Conservation (phyloP, 345 rosid species). For the Conringia planisiliqua region DNA sequence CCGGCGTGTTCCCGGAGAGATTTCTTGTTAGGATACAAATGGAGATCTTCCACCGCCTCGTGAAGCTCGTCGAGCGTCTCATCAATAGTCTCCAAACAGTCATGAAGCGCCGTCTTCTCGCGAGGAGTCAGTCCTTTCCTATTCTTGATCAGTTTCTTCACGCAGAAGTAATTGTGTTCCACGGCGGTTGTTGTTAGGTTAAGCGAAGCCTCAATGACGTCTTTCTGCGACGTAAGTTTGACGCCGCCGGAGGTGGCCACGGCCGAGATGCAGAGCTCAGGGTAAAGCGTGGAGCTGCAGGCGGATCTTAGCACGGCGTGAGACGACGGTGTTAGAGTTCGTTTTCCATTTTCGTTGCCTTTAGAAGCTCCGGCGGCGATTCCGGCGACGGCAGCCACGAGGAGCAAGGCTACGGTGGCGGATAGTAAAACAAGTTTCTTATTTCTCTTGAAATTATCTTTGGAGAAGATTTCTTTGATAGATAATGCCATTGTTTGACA, state of each 20-base stretch:
- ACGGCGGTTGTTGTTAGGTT: slow-evolving; percentile 51
- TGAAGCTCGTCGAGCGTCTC: slow-evolving; percentile 78
- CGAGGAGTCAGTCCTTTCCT: slow-evolving; percentile 43
- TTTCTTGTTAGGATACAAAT: slow-evolving; percentile 58
- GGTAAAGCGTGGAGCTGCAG: slow-evolving; percentile 59
- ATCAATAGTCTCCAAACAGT: slow-evolving; percentile 82
- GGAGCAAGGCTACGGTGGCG: slow-evolving; percentile 12
- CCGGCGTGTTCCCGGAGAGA: slow-evolving; percentile 64
- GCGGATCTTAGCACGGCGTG: slow-evolving; percentile 62
- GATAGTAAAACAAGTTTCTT: slow-evolving; percentile 25
- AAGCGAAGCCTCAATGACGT: slow-evolving; percentile 50
- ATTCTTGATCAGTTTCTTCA: slow-evolving; percentile 36
- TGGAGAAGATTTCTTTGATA: slow-evolving; percentile 23
- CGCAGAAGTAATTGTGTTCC: slow-evolving; percentile 43
- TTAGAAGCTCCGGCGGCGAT: slow-evolving; percentile 31
- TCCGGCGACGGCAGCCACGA: slow-evolving; percentile 25
- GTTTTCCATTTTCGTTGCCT: slow-evolving; percentile 4
- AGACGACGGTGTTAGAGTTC: slow-evolving; percentile 35
- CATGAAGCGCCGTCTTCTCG: slow-evolving; percentile 76
- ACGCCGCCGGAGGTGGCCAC: slow-evolving; percentile 34
- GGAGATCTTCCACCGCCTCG: slow-evolving; percentile 53
- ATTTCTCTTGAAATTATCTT: slow-evolving; percentile 20
- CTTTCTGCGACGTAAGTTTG: slow-evolving; percentile 43
- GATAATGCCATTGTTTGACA: slow-evolving; percentile 23
- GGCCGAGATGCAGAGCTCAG: slow-evolving; percentile 71